These are phyloP conservation scores for Amphirosellinia nigrospora DNA, from an alignment of 495 filamentous ascomycete species.

Conservation along the genomic window DNA sequence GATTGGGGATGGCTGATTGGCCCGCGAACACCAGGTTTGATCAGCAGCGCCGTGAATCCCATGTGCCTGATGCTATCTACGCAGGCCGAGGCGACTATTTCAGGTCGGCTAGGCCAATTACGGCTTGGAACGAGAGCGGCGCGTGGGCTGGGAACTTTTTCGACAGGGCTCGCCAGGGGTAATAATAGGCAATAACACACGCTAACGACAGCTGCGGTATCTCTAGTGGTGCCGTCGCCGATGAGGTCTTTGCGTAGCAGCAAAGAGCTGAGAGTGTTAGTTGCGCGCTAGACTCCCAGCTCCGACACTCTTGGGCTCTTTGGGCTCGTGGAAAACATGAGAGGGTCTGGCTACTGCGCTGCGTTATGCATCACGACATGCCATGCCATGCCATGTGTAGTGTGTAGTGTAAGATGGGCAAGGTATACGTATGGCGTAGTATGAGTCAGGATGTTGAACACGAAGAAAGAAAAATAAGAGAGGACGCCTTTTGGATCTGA, in stretches of 20 bases:
- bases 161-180: constrained; percentile 14
- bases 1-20: constrained; percentile 12
- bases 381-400: background rate
- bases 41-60: constrained; percentile 22
- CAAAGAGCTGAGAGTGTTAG: background rate
- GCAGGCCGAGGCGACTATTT: constrained; percentile 14
- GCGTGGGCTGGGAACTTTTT: background rate
- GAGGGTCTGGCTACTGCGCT: background rate
- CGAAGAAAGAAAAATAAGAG: constrained; percentile 3
- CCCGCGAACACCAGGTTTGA: constrained; percentile 8
- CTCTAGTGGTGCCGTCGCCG: background rate
- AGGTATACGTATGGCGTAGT: background rate
- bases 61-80: background rate
- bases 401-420: background rate
- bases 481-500: background rate
- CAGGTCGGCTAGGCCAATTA: constrained; percentile 14
- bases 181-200: background rate
- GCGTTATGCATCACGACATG: background rate
- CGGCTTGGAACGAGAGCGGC: constrained; percentile 1
- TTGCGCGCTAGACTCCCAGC: background rate
- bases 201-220: background rate
- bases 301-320: background rate
- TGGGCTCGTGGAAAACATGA: background rate
- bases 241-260: background rate
- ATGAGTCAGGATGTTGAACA: constrained; percentile 8